These are phyloP conservation scores for Nicotiana otophora DNA, from an alignment of 257 asterid species.

Conservation along the genomic window DNA sequence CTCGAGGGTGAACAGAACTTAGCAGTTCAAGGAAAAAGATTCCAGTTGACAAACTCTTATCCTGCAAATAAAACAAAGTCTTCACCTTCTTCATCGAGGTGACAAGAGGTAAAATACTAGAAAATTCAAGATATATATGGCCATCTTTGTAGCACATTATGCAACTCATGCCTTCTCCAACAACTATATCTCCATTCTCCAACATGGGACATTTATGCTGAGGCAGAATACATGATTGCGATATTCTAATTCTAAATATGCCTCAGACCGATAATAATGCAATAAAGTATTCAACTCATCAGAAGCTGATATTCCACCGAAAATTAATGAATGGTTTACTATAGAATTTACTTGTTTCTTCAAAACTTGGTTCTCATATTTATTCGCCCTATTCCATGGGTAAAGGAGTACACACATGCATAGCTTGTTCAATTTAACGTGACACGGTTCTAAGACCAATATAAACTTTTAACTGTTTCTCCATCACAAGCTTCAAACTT, in stretches of 20 bases:
- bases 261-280: not conserved
- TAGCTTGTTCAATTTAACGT: not conserved
- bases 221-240: not conserved
- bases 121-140: not conserved
- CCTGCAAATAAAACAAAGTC: conserved; percentile 25
- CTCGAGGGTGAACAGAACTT: conserved; percentile 59
- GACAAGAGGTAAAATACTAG: not conserved
- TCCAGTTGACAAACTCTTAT: conserved; percentile 47
- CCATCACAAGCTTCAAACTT: too few relatives aligned
- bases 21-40: conserved; percentile 55
- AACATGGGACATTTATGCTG: not conserved
- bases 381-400: not conserved
- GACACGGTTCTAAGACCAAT: not conserved
- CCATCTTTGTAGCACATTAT: not conserved
- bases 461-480: not conserved
- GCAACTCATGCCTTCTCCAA: not conserved
- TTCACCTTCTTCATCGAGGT: not conserved
- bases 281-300: not conserved
- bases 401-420: not conserved
- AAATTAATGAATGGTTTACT: not conserved
- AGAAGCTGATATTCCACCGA: not conserved
- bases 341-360: not conserved
- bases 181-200: not conserved
- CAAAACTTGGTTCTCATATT: not conserved
- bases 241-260: not conserved